Evolutionary conservation across 2,329 filamentous ascomycete species (phyloP), one percentile per base, ranked within the genome.

Genomic region (Harringtonia lauricola): DNA sequence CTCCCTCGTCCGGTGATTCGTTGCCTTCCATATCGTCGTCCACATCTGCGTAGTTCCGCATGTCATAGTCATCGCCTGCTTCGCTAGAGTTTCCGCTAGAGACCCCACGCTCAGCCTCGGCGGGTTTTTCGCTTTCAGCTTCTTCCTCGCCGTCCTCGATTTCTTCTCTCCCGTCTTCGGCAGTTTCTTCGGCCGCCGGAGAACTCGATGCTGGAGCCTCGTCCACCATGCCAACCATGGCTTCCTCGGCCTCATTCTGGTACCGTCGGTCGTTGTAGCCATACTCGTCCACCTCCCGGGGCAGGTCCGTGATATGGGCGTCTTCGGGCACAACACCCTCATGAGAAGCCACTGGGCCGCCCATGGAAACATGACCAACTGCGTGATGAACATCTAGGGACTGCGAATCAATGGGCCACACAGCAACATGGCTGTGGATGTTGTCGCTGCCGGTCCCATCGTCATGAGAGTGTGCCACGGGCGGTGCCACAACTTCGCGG

Each of bases 61-160:
- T 52, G 9, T 59, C 58, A 42, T 59, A 59, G 39, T 60, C 58
- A 24, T 56, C 53, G 8, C 52, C 51, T 8, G 52, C 48, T 3
- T 53, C 45, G 14, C 50, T 48, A 3, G 47, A 41, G 17, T 12
- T n/a, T 8, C 43, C 47, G 18, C 24, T 26, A 4, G 18, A 29
- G n/a, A 38, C 39, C 9, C 44, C 46, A n/a, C 48, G 51, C n/a
- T 60, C 57, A 8, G 59, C 58, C 9, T 38, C 36, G 30, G 12
- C 24, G 24, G 7, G 6, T 6, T 26, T 7, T 12, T 15, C 30
- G 8, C 44, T 29, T 12, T 45, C 47, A 15, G 49, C 52, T 18
- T 60, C 57, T 14, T 60, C 57, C 14, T 24, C 36, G 14, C 42
- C 47, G 8, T 49, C 51, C 2, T 52, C 52, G 3, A 50, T 49